Base-by-base conservation (phyloP, 2,329 filamentous ascomycete species). In the Aspergillus chevalieri region DNA sequence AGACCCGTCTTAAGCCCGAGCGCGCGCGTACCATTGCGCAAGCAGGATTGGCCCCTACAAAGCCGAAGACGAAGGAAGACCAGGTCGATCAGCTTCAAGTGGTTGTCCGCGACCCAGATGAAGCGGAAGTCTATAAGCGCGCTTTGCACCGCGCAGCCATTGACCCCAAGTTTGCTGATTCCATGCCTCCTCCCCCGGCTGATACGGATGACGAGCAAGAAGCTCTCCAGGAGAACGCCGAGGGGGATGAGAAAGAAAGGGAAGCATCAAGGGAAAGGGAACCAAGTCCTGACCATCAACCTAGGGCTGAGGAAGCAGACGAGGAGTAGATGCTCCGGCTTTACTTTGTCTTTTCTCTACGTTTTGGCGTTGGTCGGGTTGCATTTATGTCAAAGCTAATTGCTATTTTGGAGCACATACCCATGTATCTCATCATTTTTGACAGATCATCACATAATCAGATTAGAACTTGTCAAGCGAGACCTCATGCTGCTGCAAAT, bases 1-100 rank as follows among this genome's bases (percentile, higher is more conserved):
- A 78, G 60, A 78, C 77, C n/a, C 74, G 73, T 19, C 70, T 85
- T 44, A 79, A 77, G 64, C 74, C 74, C 4, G 73, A 75, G 49
- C 66, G 71, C 22, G 66, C 70, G 47, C 72, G 70, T 46, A 72
- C 68, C 30, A 71, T 72, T 43, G 67, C 70, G 7, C 67, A 73
- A 48, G 65, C 71, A 3, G 70, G 71, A 39, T 55, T 62, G 54
- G 69, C 57, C 43, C 70, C 59, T 55, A 74, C 57, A 51, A 66
- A 65, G 33, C 67, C 61, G 19, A 65, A 62, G 53, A 62, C 53
- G 57, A 74, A 55, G 65, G 76, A 64, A 61, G 74, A 78, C 39
- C 72, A 75, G 55, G 68, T 79, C 9, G 76, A 82, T 58, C 71
- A 75, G 52, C 70, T 82, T 39, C 75, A 81, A 55, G 66, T 80